These are phyloP conservation scores for Dioscorea cayenensis DNA, from an alignment of 116 monocot genomes.

Conservation along the genomic window DNA sequence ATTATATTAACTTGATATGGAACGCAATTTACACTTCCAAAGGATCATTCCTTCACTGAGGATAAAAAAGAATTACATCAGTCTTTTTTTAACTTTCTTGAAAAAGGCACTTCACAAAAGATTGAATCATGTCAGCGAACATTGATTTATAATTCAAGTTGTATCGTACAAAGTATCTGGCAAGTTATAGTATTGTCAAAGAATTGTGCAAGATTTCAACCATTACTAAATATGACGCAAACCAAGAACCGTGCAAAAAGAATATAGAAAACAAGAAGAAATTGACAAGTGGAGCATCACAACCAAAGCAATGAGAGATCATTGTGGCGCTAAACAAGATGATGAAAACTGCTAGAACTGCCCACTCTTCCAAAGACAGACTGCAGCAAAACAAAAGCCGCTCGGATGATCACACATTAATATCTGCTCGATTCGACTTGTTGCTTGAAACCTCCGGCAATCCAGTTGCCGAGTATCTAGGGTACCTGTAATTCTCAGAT, in stretches of 20 bases:
- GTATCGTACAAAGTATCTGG: not conserved
- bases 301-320: not conserved
- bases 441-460: constrained; percentile 24
- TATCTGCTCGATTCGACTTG: constrained; percentile 54
- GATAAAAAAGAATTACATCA: too few species aligned
- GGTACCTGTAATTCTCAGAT: constrained; percentile 46
- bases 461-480: constrained; percentile 28
- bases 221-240: not conserved
- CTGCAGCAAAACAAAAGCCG: not conserved
- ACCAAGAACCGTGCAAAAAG: not conserved
- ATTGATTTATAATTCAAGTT: not conserved
- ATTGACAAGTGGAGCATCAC: not conserved
- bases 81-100: too few species aligned
- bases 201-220: not conserved
- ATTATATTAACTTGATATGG: too few species aligned
- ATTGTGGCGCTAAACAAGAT: too few species aligned
- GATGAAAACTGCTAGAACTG: not conserved
- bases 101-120: not conserved
- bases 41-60: too few species aligned
- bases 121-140: not conserved
- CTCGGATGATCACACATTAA: constrained; percentile 33
- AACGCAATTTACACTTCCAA: too few species aligned
- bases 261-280: not conserved
- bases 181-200: not conserved
- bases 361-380: not conserved